phyloP scores from a whole-genome alignment of 2,329 filamentous ascomycete genomes.

The Hypoxylon sp. region DNA sequence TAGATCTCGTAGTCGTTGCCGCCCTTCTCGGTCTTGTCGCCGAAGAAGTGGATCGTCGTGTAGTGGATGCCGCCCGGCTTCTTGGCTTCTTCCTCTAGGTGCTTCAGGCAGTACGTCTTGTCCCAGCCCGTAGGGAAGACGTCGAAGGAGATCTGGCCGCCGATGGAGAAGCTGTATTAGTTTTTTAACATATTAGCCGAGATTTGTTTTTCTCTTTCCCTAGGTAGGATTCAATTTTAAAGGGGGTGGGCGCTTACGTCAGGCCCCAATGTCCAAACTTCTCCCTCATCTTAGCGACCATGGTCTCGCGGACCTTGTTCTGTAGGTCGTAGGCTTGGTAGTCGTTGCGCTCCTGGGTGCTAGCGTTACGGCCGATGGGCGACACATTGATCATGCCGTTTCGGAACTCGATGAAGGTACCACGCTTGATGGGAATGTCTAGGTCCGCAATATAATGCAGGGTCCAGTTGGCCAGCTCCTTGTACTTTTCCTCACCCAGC shows the following conservation, averaged over 20 bases:
- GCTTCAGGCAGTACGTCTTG: slow-evolving; percentile 95
- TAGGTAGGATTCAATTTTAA: background rate
- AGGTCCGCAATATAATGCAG: slow-evolving; percentile 88
- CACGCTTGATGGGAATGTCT: slow-evolving; percentile 85
- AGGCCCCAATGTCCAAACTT: slow-evolving; percentile 87
- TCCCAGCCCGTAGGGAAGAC: slow-evolving; percentile 98
- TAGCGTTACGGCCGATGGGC: slow-evolving; percentile 89
- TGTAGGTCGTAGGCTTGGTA: slow-evolving; percentile 86
- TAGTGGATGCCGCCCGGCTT: slow-evolving; percentile 80
- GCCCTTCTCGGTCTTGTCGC: slow-evolving; percentile 91
- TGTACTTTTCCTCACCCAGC: slow-evolving; percentile 88
- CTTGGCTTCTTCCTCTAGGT: slow-evolving; percentile 85
- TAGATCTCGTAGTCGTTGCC: slow-evolving; percentile 98
- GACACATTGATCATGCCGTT: slow-evolving; percentile 93
- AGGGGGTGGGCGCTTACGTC: slow-evolving; percentile 72
- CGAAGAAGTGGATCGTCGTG: slow-evolving; percentile 96
- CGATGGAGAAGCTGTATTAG: slow-evolving; percentile 84
- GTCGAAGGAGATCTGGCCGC: slow-evolving; percentile 98
- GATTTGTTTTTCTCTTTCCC: background rate
- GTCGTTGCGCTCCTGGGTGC: slow-evolving; percentile 81
- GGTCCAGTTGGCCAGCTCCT: slow-evolving; percentile 81
- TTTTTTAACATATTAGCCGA: background rate
- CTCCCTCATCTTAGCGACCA: slow-evolving; percentile 83
- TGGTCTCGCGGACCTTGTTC: slow-evolving; percentile 80
- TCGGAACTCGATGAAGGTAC: slow-evolving; percentile 89